Base-by-base conservation (phyloP, 2,329 filamentous ascomycete species). In the Pyrenochaeta sp. region DNA sequence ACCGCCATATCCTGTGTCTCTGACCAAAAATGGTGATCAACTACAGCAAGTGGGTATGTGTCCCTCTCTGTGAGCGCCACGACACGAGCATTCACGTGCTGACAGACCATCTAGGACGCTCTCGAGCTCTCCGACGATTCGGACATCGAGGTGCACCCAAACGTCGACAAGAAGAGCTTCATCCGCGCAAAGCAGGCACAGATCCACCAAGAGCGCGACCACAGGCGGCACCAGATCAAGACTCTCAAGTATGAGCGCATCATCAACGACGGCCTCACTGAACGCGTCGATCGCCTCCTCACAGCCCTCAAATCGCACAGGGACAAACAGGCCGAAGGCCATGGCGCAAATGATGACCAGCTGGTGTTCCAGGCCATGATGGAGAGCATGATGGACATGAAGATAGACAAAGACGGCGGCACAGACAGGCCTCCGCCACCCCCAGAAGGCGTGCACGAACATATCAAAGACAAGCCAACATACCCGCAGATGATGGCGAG, bases 401-500 rank as follows among this genome's bases (percentile, higher is more conserved):
- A 64, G 35, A 51, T 65, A 19, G 89, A 95, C 62, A 60, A 55
- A 14, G 47, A 55, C 7, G 54, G 52, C 6, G 54, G 54, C 3
- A 30, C 46, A 14, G 54, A 58, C 19, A 84, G 90, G 66, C 83
- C 84, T 50, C 89, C 90, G 3, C 86, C 88, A 7, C 79, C 88
- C 17, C 92, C 92, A 2, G 86, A 86, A 55, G 91, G 89, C 32
- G 87, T 96, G 19, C 87, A 95, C 65, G 80, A 81, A 28, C 80
- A 90, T 41, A 85, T 87, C 58, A 83, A 88, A 68, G 85, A 86
- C 63, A 84, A 89, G 60, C 90, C 89, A 1, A 88, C 86, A 10
- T 99, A 96, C 68, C 94, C 90, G 26, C 90, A 95, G 77, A 99
- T 99, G 94, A 92, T 99, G 88, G 89, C 89, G n/a, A 85, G 87